These are phyloP conservation scores for Solanum tarijense DNA, from an alignment of 257 asterid genomes.

Conservation along the genomic window DNA sequence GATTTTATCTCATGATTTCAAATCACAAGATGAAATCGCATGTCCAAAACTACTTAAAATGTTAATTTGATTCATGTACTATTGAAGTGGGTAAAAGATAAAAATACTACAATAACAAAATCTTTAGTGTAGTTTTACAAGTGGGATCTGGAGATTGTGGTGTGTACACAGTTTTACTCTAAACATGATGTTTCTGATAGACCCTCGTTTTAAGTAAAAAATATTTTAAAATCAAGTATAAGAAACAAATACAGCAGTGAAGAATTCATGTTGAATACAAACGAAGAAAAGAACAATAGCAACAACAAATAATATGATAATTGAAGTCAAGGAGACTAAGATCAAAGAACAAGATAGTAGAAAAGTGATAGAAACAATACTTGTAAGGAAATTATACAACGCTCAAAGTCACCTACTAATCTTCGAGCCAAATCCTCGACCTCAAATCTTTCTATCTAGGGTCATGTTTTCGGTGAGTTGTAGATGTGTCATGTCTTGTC, in stretches of 20 bases:
- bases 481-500: not conserved
- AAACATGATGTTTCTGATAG: not conserved
- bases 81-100: not conserved
- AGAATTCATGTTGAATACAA: not conserved
- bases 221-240: not conserved
- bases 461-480: not conserved
- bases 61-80: not conserved
- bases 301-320: not conserved
- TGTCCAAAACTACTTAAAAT: not conserved
- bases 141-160: not conserved
- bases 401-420: not conserved
- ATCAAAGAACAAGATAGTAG: not conserved
- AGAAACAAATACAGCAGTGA: not conserved
- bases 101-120: not conserved
- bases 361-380: not conserved
- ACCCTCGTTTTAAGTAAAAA: not conserved
- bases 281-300: not conserved
- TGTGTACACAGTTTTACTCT: not conserved
- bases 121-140: fast-evolving
- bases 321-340: not conserved
- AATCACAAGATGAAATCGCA: not conserved
- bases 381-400: not conserved
- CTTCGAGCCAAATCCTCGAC: not conserved
- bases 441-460: not conserved
- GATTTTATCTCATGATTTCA: not conserved